phyloP scores from a whole-genome alignment of 2,329 filamentous ascomycete species.

The Pseudopithomyces maydicus region DNA sequence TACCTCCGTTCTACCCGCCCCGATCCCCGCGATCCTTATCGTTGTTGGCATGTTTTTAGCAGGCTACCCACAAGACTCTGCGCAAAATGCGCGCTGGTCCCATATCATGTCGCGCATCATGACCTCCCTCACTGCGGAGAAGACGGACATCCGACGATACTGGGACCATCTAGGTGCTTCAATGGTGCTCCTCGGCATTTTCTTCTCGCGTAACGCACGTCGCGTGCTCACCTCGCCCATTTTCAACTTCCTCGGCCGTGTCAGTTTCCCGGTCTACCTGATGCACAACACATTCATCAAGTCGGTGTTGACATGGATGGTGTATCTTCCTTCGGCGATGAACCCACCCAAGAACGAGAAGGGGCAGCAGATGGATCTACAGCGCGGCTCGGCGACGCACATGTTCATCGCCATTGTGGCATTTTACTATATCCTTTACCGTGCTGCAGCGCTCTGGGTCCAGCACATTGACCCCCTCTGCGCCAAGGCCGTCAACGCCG shows the following conservation, averaged over 20 bases:
- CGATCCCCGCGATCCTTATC: conserved; percentile 57
- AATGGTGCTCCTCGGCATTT: conserved; percentile 57
- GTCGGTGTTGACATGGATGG: conserved; percentile 64
- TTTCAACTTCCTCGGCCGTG: conserved; percentile 66
- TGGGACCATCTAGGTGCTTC: conserved; percentile 57
- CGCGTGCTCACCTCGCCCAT: conserved; percentile 59
- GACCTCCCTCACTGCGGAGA: conserved; percentile 51
- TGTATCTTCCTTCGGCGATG: conserved; percentile 52
- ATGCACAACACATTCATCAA: conserved; percentile 67
- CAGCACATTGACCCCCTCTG: conserved; percentile 42
- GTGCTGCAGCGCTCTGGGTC: conserved; percentile 39
- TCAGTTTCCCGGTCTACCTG: conserved; percentile 69
- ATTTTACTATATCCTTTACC: conserved; percentile 45
- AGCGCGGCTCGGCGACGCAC: conserved; percentile 37
- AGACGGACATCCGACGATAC: conserved; percentile 56
- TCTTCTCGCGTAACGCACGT: conserved; percentile 59
- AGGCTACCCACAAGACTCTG: conserved; percentile 63
- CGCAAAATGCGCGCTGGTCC: conserved; percentile 62
- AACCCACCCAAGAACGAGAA: conserved; percentile 43
- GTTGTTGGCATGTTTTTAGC: conserved; percentile 61
- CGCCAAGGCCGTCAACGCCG: conserved; percentile 36
- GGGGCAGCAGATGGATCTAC: conserved; percentile 41
- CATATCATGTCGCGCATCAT: conserved; percentile 51
- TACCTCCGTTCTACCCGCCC: conserved; percentile 54
- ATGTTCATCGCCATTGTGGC: conserved; percentile 39